Evolutionary conservation across 2,329 filamentous ascomycete genomes (phyloP).

Genomic region (Dactylellina leptospora): DNA sequence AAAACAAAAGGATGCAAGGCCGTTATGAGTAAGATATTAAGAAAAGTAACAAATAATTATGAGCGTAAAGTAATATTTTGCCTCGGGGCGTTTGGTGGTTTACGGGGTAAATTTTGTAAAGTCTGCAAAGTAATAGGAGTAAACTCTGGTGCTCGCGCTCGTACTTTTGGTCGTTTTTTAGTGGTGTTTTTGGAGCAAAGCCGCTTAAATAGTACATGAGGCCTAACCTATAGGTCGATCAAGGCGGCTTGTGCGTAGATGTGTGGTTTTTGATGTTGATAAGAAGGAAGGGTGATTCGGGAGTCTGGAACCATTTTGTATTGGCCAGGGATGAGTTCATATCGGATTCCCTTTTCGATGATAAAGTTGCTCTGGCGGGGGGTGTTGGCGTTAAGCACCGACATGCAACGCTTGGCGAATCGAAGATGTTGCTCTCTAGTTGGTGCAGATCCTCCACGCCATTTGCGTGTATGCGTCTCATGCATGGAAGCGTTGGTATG

Average conservation of each 20-base stretch:
- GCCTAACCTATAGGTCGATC: slow-evolving; percentile 43
- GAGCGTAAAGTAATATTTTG: neutral
- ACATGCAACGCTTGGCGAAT: slow-evolving; percentile 57
- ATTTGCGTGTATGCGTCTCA: slow-evolving; percentile 54
- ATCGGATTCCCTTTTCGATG: slow-evolving; percentile 56
- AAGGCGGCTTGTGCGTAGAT: slow-evolving; percentile 42
- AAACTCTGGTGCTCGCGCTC: neutral
- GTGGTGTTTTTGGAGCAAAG: neutral
- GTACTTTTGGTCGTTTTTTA: no score
- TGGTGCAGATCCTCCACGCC: slow-evolving; percentile 53
- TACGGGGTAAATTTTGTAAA: neutral
- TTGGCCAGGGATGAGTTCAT: slow-evolving; percentile 55
- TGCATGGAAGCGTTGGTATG: slow-evolving; percentile 27
- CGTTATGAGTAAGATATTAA: neutral
- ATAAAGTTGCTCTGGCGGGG: slow-evolving; percentile 57
- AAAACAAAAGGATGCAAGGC: neutral
- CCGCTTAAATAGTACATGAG: neutral
- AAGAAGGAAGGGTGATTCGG: slow-evolving; percentile 38
- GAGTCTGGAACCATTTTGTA: slow-evolving; percentile 55
- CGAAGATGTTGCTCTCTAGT: slow-evolving; percentile 56
- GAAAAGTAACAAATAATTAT: neutral
- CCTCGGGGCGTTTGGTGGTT: neutral
- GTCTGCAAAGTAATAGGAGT: neutral
- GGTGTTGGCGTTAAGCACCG: slow-evolving; percentile 55
- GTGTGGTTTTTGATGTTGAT: slow-evolving; percentile 46